Conservation (phyloP, 495 filamentous ascomycete genomes). For the Talaromyces proteolyticus region DNA sequence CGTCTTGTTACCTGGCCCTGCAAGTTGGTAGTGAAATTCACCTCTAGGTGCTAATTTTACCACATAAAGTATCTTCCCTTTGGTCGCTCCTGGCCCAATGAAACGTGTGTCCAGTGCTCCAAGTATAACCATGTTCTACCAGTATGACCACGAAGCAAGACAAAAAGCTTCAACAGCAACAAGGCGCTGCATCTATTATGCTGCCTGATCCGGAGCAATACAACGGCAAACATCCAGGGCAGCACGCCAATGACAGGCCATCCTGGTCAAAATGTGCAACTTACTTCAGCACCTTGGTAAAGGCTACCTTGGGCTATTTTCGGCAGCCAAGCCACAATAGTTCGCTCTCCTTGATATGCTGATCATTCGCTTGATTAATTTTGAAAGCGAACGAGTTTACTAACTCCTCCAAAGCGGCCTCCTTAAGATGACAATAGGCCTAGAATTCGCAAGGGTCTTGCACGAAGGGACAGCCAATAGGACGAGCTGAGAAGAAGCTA, state of each 20-base stretch:
- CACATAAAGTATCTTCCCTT: neutral
- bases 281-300: neutral
- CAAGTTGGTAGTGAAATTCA: neutral
- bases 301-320: neutral
- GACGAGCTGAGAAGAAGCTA: neutral
- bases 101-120: neutral
- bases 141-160: neutral
- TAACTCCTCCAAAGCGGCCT: neutral
- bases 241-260: neutral
- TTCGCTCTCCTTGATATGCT: neutral
- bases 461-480: neutral
- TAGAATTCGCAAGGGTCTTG: neutral
- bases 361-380: neutral
- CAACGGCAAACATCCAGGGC: neutral
- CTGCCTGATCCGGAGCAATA: neutral
- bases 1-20: neutral
- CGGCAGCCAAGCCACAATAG: neutral
- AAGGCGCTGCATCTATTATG: neutral
- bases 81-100: neutral
- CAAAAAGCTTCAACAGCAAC: neutral
- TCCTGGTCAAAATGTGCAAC: neutral
- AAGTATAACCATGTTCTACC: neutral
- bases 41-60: neutral
- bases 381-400: neutral
- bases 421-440: neutral